Conservation (phyloP, 2,329 filamentous ascomycete species). For the Penicillium polonicum region DNA sequence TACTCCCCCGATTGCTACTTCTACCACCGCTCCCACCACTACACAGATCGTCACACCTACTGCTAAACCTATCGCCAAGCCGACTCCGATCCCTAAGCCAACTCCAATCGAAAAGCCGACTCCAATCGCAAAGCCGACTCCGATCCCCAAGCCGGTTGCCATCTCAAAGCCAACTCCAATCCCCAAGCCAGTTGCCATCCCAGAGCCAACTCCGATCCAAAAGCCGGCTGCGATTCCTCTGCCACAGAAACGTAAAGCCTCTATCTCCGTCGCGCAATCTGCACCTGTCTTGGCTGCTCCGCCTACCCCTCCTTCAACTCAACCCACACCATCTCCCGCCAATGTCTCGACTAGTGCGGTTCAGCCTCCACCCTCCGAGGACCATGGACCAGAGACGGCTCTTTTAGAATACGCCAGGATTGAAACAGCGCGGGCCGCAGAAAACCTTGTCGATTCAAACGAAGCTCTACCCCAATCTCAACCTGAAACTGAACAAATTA, state of each 20-base stretch:
- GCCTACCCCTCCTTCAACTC: conserved; percentile 16
- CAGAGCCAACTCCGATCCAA: background rate
- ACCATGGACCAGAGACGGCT: conserved; percentile 11
- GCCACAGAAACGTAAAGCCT: conserved; percentile 28
- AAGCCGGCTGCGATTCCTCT: conserved; percentile 27
- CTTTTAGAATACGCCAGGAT: conserved; percentile 1
- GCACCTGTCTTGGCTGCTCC: background rate
- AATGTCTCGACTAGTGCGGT: conserved; percentile 16
- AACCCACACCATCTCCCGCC: conserved; percentile 19
- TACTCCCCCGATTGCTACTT: conserved; percentile 28
- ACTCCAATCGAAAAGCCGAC: background rate
- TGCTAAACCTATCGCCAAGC: background rate
- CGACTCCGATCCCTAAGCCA: background rate
- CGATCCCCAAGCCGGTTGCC: background rate
- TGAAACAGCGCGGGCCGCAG: conserved; percentile 8
- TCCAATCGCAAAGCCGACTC: background rate
- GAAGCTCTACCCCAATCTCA: conserved; percentile 7
- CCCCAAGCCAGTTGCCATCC: background rate
- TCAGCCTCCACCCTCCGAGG: conserved; percentile 14
- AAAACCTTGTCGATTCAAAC: conserved; percentile 4
- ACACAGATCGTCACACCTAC: background rate
- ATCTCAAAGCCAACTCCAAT: background rate
- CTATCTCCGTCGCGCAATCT: conserved; percentile 26
- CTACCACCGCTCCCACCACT: background rate
- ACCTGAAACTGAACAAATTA: background rate